Evolutionary conservation across 352 stramenopile genomes (phyloP).

Genomic region (Elongisporangium anandrum): DNA sequence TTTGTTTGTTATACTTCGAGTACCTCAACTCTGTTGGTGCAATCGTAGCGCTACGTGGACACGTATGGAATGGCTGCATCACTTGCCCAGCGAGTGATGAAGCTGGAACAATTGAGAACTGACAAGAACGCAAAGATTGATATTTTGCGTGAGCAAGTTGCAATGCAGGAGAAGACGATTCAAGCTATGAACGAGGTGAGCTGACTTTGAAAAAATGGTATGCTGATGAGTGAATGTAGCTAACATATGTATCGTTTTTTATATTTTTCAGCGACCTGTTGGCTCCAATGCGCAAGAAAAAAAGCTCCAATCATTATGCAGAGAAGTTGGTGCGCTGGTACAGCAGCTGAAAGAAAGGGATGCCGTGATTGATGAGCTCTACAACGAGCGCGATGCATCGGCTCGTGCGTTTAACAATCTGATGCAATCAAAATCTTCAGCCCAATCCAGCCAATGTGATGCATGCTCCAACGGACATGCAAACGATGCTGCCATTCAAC

Average conservation of each 20-base stretch:
- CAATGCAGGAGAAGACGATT: constrained; percentile 53
- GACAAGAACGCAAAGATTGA: constrained; percentile 41
- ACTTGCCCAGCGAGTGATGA: constrained; percentile 36
- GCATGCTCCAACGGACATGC: background rate
- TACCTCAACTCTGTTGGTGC: background rate
- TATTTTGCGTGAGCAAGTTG: constrained; percentile 38
- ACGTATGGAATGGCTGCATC: constrained; percentile 56
- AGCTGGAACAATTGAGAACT: constrained; percentile 31
- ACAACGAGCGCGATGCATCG: constrained; percentile 43
- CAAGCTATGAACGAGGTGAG: constrained; percentile 40
- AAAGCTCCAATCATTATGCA: constrained; percentile 49
- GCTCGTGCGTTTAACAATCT: constrained; percentile 37
- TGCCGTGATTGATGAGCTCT: constrained; percentile 48
- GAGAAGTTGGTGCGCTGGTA: constrained; percentile 48
- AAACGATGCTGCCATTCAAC: background rate
- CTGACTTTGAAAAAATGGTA: background rate
- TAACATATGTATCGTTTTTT: too few relatives aligned
- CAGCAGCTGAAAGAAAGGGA: constrained; percentile 55
- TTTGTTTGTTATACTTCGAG: background rate
- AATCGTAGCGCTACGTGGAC: constrained; percentile 54
- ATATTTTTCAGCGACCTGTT: constrained; percentile 21
- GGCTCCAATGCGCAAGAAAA: constrained; percentile 36
- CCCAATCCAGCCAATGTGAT: constrained; percentile 3
- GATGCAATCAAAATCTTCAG: constrained; percentile 16
- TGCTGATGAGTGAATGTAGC: background rate